A percentile compares a stretch with the other conserved stretches of the same genome.
Evolutionary conservation across 2,329 filamentous ascomycete species (phyloP).

Genomic region (Apiospora phragmitis): DNA sequence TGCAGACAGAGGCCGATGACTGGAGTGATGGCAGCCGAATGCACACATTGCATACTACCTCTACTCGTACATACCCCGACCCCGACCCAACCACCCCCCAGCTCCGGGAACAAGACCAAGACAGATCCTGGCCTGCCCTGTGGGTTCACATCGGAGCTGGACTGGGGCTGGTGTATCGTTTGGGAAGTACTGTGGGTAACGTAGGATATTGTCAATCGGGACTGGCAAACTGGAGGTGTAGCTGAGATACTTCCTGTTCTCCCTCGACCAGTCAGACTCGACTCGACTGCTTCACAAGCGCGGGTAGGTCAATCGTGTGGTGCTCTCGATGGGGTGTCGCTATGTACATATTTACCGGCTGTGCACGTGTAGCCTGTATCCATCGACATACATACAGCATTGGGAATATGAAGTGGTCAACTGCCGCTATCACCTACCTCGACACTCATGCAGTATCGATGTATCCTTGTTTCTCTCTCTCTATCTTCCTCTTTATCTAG

Average conservation of each 20-base stretch:
- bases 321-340: not conserved
- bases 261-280: not conserved
- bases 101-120: slow-evolving; percentile 8
- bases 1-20: not conserved
- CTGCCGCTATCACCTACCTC: slow-evolving; percentile 1
- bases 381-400: not conserved
- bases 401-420: not conserved
- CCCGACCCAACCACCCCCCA: not conserved
- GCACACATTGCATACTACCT: not conserved
- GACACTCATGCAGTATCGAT: not conserved
- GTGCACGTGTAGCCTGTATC: slow-evolving; percentile 1
- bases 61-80: not conserved
- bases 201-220: slow-evolving; percentile 5
- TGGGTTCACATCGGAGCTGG: slow-evolving; percentile 3
- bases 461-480: not conserved
- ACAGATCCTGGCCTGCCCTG: slow-evolving; percentile 7
- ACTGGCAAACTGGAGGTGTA: slow-evolving; percentile 2
- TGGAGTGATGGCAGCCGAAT: slow-evolving; percentile 6
- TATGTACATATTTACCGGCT: not conserved
- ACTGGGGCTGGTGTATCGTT: slow-evolving; percentile 2
- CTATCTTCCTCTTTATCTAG: not conserved
- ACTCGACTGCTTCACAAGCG: not conserved
- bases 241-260: not conserved
- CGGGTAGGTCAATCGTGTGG: not conserved
- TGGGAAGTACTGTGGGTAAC: slow-evolving; percentile 4